Conservation (phyloP, 306 rosid genomes). For the Sicyos baderoa region DNA sequence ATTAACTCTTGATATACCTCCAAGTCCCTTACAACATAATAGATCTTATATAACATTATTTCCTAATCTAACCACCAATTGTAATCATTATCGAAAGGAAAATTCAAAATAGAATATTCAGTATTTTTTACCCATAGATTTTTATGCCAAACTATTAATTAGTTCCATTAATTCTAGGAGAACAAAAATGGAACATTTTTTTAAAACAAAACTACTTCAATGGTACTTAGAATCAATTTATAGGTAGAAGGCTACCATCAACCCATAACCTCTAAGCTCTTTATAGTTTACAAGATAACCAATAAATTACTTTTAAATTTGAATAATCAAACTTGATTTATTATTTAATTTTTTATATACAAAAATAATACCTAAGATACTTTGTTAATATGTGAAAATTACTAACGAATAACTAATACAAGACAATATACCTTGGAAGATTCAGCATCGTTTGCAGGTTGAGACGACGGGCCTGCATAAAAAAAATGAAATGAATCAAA, state of each 20-base stretch:
- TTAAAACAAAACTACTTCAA: not conserved
- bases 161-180: not conserved
- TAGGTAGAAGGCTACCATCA: no score
- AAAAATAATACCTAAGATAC: not conserved
- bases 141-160: not conserved
- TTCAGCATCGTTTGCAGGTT: conserved; percentile 42
- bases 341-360: not conserved
- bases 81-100: not conserved
- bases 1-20: not conserved
- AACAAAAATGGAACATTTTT: not conserved
- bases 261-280: no score
- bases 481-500: conserved; percentile 17
- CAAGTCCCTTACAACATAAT: not conserved
- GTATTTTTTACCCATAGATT: not conserved
- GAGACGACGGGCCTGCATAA: conserved; percentile 43
- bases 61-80: not conserved
- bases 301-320: not conserved
- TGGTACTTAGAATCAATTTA: not conserved
- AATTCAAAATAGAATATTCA: not conserved
- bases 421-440: conserved; percentile 48
- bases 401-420: not conserved
- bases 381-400: not conserved
- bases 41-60: not conserved
- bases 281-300: not conserved
- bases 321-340: not conserved